Base-by-base conservation (phyloP, 805 yeast species). In the Brettanomyces naardenensis region DNA sequence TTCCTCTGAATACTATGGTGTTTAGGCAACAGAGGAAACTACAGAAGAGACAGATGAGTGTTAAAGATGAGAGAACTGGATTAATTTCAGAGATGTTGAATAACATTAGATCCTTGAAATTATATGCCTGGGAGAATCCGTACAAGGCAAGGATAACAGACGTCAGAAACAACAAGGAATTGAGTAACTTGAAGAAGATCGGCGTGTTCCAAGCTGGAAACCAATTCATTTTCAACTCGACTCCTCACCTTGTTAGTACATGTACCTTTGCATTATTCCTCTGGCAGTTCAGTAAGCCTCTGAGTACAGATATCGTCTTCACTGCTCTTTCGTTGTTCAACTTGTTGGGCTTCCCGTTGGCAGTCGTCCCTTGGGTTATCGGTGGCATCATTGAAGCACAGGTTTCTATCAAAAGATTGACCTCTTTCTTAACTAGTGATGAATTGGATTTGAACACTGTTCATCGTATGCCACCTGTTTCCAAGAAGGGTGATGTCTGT, bases 81-180 rank as follows among this genome's bases (percentile, higher is more conserved):
- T 66, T 89, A 31, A 82, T 87, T 39, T 78, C 86, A 44, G 97
- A 90, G 57, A 84, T 90, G 39, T 69, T 90, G 57, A 86, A 85
- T 58, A 90, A 89, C 53, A 86, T 92, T 58, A 90, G 88, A 64
- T 86, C 96, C 10, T 68, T 92, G 56, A 92, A 92, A 58, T 69
- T 94, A 35, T 92, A 92, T 54, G 95, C 94, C 3, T 92, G 99
- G 99, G 99, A 92, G 62, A 64, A 58, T 23, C 95, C 97, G 3
- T 88, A 86, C 56, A 73, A 75, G 52, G 71, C 69, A 21, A 82
- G 81, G 49, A 68, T 94, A 41, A 75, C 75, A 46, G 64, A 78
- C 52, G 95, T 90, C 18, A 81, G 99, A 71, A 87, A 90, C 54
- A 85, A 85, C 33, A 79, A 80, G 50, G 96, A 89, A 61, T 72